A percentile compares a stretch with the other conserved stretches of the same genome.
These are phyloP conservation scores for Brassica nigra DNA, from an alignment of 345 rosid genomes.

Conservation along the genomic window DNA sequence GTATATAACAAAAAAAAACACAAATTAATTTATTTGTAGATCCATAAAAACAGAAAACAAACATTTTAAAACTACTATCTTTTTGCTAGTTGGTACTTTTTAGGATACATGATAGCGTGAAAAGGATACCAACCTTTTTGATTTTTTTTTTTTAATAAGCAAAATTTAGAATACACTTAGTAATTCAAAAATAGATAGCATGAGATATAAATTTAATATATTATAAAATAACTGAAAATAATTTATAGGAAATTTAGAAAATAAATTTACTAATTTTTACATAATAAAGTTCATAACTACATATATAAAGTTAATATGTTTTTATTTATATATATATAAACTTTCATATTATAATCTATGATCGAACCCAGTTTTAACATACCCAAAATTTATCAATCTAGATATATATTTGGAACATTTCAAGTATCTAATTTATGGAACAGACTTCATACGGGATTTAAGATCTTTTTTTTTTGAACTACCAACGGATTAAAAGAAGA, in stretches of 20 bases:
- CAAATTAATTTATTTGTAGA: neutral
- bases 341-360: neutral
- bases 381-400: neutral
- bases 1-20: neutral
- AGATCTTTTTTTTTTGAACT: neutral
- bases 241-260: neutral
- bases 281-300: neutral
- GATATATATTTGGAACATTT: neutral
- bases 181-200: neutral
- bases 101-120: neutral
- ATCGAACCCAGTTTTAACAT: neutral
- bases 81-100: neutral
- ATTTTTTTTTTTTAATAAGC: neutral
- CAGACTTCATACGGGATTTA: neutral
- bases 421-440: neutral
- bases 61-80: neutral
- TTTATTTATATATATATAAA: neutral
- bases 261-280: neutral
- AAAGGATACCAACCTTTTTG: neutral
- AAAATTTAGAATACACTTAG: neutral
- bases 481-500: too few species aligned
- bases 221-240: neutral
- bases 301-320: neutral
- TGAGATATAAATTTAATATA: neutral
- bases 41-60: neutral